Percentiles rank a stretch among this genome's conserved stretches.
Evolutionary conservation across 208 protist species (phyloP).

Genomic region (Leishmania mexicana): DNA sequence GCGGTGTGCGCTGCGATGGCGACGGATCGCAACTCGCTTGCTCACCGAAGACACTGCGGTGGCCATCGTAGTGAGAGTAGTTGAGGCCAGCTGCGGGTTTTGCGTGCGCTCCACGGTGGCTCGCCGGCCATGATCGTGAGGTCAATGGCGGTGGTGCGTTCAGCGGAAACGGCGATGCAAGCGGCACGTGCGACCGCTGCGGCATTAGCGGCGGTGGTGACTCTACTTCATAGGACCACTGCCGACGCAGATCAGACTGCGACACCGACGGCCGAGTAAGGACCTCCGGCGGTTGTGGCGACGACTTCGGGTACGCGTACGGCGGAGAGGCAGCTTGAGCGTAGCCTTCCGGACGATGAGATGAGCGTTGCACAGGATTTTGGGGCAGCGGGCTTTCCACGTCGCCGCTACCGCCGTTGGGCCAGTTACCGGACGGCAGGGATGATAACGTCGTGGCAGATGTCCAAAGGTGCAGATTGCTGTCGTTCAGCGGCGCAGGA

Average conservation of each 20-base stretch:
- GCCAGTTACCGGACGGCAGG: background rate
- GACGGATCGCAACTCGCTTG: background rate
- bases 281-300: background rate
- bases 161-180: background rate
- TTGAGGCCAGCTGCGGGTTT: constrained; percentile 7
- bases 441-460: constrained; percentile 30
- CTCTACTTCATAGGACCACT: constrained; percentile 19
- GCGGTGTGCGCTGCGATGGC: background rate
- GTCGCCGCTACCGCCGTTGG: background rate
- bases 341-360: background rate
- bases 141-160: background rate
- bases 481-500: constrained; percentile 15
- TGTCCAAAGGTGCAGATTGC: constrained; percentile 23
- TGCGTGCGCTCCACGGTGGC: background rate
- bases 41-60: background rate
- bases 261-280: background rate
- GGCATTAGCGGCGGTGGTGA: background rate
- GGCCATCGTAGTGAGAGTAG: constrained; percentile 6
- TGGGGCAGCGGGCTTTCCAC: constrained; percentile 21
- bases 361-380: background rate
- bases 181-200: background rate
- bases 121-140: background rate
- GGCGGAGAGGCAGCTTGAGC: background rate
- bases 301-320: background rate
- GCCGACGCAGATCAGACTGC: background rate